These are phyloP conservation scores for Guadua angustifolia DNA, from an alignment of 176 grass and related monocot genomes.

Conservation along the genomic window DNA sequence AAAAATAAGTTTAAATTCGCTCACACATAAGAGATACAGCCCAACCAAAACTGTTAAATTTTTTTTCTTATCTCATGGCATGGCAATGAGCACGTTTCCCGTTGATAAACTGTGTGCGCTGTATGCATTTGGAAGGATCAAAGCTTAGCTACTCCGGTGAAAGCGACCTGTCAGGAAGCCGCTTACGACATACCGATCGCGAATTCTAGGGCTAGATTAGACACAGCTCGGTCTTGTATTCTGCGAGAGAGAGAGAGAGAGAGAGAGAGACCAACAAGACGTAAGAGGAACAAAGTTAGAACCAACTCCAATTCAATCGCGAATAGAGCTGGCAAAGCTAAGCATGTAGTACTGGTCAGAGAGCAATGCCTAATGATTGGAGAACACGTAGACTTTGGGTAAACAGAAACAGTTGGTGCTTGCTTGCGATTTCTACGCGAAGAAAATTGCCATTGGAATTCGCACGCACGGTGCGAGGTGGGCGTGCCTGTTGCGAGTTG, in stretches of 20 bases:
- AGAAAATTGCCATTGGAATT: background rate
- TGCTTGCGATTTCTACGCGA: background rate
- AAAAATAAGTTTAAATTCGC: no score
- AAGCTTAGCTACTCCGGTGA: background rate
- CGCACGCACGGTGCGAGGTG: no score
- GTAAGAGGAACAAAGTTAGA: background rate
- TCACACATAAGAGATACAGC: no score
- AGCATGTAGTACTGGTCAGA: background rate
- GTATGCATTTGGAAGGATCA: background rate
- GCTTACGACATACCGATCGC: background rate
- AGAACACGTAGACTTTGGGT: background rate
- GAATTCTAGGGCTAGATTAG: background rate
- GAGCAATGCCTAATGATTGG: background rate
- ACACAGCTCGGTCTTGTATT: background rate
- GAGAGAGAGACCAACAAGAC: no score
- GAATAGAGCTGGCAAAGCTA: background rate
- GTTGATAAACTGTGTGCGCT: background rate
- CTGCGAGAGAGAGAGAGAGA: background rate
- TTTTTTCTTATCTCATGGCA: no score
- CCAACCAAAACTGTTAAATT: no score
- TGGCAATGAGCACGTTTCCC: no score
- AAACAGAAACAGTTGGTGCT: background rate
- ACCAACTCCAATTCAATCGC: background rate
- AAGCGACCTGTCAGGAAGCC: background rate
- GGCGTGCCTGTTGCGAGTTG: no score